Conservation (phyloP, 1,139 yeast species). For the Candida pseudocylindracea region DNA sequence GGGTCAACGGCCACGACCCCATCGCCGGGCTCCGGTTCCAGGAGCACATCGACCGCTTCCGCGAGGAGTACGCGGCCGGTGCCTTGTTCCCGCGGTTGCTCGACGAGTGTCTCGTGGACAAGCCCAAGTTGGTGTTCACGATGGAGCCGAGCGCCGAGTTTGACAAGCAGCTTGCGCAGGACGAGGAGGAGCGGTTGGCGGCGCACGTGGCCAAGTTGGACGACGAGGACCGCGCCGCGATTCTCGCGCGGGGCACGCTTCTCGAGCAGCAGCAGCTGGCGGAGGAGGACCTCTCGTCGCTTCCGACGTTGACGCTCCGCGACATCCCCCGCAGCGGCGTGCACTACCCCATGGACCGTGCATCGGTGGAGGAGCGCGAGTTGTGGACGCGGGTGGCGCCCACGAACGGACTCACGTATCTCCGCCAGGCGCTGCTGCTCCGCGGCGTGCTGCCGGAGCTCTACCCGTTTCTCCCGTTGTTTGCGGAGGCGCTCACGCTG, state of each 20-base stretch:
- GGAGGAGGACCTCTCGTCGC: slow-evolving; percentile 46
- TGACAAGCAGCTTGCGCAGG: slow-evolving; percentile 20
- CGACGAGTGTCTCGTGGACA: slow-evolving; percentile 22
- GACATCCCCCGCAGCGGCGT: slow-evolving; percentile 52
- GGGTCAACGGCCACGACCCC: slow-evolving; percentile 66
- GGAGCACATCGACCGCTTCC: slow-evolving; percentile 31
- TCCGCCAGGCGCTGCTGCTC: slow-evolving; percentile 34
- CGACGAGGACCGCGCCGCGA: slow-evolving; percentile 31
- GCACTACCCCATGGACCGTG: slow-evolving; percentile 11
- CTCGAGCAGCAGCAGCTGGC: slow-evolving; percentile 38
- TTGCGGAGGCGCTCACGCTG: slow-evolving; percentile 59
- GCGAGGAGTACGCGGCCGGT: slow-evolving; percentile 25
- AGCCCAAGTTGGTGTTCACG: slow-evolving; percentile 43
- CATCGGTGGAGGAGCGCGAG: slow-evolving; percentile 7
- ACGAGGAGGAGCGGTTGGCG: slow-evolving; percentile 33
- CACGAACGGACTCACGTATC: slow-evolving; percentile 58
- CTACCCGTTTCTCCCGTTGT: slow-evolving; percentile 53
- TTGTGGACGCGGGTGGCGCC: slow-evolving; percentile 30
- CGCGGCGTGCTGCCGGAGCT: slow-evolving; percentile 34
- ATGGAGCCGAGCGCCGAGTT: slow-evolving; percentile 51
- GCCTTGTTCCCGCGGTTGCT: slow-evolving; percentile 48
- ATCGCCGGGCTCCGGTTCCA: slow-evolving; percentile 46
- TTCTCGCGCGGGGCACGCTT: slow-evolving; percentile 39
- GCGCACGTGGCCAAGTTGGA: slow-evolving; percentile 19
- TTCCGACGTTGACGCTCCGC: slow-evolving; percentile 51